phyloP scores from a whole-genome alignment of 805 yeast genomes.

The Candida caryicola region DNA sequence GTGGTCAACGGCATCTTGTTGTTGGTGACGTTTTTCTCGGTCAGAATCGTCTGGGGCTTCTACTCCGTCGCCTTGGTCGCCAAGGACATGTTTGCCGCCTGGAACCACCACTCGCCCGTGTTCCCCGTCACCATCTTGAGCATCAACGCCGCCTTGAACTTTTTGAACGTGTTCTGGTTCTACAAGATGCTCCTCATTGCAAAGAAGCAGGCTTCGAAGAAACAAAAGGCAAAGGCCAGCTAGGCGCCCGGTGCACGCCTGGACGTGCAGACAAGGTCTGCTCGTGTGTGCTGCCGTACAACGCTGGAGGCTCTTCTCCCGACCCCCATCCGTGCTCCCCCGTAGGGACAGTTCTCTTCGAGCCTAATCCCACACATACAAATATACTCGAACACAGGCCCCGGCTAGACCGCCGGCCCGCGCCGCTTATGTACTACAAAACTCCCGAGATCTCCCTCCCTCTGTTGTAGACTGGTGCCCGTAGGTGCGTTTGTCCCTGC shows the following conservation, averaged over 20 bases:
- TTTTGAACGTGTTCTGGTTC: conserved; percentile 83
- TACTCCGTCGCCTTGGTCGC: conserved; percentile 58
- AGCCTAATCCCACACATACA: too few species aligned
- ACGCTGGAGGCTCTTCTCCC: too few species aligned
- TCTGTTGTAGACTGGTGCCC: too few species aligned
- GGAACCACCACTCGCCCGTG: conserved; percentile 44
- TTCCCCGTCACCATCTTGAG: conserved; percentile 50
- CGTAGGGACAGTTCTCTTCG: too few species aligned
- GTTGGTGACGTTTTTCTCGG: conserved; percentile 67
- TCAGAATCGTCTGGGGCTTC: conserved; percentile 86
- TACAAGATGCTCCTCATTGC: conserved; percentile 79
- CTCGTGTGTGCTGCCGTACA: too few species aligned
- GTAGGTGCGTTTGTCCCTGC: too few species aligned
- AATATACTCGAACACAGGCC: too few species aligned
- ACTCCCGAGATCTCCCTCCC: too few species aligned
- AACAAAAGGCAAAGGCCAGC: conserved; percentile 2
- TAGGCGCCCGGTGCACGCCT: not conserved
- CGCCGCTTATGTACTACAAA: too few species aligned
- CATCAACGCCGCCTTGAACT: conserved; percentile 61
- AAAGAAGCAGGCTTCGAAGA: conserved; percentile 40
- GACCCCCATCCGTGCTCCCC: too few species aligned
- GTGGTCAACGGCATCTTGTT: conserved; percentile 70
- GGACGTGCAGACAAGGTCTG: too few species aligned
- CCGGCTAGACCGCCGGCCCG: too few species aligned
- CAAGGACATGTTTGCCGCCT: conserved; percentile 44